Conservation (phyloP, 805 yeast genomes). For the Hanseniaspora lachancei region DNA sequence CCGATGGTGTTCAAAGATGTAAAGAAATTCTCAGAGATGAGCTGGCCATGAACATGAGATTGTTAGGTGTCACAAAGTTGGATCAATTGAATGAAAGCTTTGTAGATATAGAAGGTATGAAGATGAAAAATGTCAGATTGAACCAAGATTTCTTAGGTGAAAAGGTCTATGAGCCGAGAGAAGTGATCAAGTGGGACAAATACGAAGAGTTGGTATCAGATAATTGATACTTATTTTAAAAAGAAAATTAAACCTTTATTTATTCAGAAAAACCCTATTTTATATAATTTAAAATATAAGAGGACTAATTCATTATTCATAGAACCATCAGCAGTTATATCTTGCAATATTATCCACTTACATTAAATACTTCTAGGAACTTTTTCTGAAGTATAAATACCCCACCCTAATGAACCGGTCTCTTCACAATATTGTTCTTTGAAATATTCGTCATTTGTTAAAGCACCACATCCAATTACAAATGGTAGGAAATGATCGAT, state of each 20-base stretch:
- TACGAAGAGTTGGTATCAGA: conserved; percentile 24
- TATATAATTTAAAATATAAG: neutral
- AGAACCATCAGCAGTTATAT: neutral
- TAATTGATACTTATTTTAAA: neutral
- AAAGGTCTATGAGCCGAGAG: conserved; percentile 44
- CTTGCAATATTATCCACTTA: too few species aligned
- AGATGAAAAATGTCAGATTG: conserved; percentile 31
- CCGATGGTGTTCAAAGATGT: conserved; percentile 48
- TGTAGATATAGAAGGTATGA: conserved; percentile 43
- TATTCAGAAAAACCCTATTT: neutral
- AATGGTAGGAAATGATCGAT: conserved; percentile 62
- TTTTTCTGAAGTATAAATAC: conserved; percentile 31
- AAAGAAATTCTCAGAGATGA: conserved; percentile 56
- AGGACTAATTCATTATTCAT: neutral
- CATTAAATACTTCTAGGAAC: neutral
- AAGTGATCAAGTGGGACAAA: conserved; percentile 31
- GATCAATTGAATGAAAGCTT: conserved; percentile 46
- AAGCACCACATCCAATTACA: conserved; percentile 46
- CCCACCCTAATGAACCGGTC: conserved; percentile 50
- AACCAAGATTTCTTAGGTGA: conserved; percentile 46
- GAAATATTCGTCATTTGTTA: conserved; percentile 26
- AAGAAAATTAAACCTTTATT: neutral
- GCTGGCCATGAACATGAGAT: conserved; percentile 62
- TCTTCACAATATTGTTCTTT: conserved; percentile 36
- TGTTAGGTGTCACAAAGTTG: conserved; percentile 56